Base-by-base conservation (phyloP, 2,329 filamentous ascomycete species). In the Didymella pomorum region DNA sequence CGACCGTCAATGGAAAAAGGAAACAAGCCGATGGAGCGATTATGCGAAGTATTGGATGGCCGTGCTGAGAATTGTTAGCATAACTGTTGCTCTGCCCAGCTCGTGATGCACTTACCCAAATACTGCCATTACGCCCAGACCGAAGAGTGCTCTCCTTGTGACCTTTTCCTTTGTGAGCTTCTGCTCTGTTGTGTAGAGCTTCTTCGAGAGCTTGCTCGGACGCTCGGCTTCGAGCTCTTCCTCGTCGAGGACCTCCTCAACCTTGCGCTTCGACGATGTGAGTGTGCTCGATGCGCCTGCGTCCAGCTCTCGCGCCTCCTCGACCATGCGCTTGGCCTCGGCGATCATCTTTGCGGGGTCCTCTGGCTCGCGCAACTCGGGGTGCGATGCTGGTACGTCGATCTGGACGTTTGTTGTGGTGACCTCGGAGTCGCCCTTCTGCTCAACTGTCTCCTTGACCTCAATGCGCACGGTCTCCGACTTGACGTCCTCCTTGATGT, bases 71-170 rank as follows among this genome's bases (percentile, higher is more conserved):
- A 4, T 18, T 11, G 50, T 58, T 50, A 58, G 56, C n/a, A n/a
- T n/a, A n/a, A n/a, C n/a, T n/a, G n/a, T n/a, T n/a, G n/a, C n/a
- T n/a, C n/a, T n/a, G n/a, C n/a, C n/a, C n/a, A n/a, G n/a, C n/a
- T n/a, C n/a, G n/a, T n/a, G n/a, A n/a, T n/a, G 28, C 41, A 89
- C 93, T 81, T 86, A 98, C 95, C 93, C 93, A 77, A 97, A 85
- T 56, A 91, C 92, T 75, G 97, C 84, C 45, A 92, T 95, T 57
- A 92, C 92, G 62, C 89, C 91, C 52, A 98, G 86, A 58, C 95
- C 94, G 63, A 96, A 84, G 61, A 97, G 81, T 45, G 95, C 92
- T 73, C 93, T 87, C 78, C 89, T 92, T 79, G 92, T 89, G 65
- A 97, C 92, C 72, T 88, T 90, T 79, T 96, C 90, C 80, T 92